A percentile compares a stretch with the other conserved stretches of the same genome.
phyloP scores from a whole-genome alignment of 2,329 filamentous ascomycete species.

The Apiospora phragmitis region DNA sequence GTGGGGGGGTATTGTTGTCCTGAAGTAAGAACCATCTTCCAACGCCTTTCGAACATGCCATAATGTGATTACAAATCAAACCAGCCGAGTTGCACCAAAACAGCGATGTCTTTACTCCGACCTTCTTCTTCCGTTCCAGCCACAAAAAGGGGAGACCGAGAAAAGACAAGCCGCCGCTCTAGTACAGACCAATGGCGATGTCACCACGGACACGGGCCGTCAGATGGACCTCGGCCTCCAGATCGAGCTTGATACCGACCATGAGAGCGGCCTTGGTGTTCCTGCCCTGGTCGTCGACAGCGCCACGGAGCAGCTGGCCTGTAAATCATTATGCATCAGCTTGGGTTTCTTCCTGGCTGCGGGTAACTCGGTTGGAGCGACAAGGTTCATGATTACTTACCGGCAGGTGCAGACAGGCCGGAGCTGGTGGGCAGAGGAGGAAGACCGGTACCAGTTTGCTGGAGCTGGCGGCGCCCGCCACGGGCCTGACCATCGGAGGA shows the following conservation, averaged over 20 bases:
- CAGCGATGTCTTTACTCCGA: neutral
- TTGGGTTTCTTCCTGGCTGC: too few species aligned
- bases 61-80: conserved; percentile 1
- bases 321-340: neutral
- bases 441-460: conserved; percentile 18
- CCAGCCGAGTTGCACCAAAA: neutral
- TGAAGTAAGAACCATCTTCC: conserved; percentile 7
- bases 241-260: conserved; percentile 63
- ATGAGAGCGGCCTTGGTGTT: conserved; percentile 58
- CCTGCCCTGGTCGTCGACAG: conserved; percentile 57
- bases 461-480: conserved; percentile 32
- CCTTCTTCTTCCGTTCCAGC: neutral
- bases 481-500: conserved; percentile 35
- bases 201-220: conserved; percentile 62
- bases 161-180: conserved; percentile 16
- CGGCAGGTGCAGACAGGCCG: conserved; percentile 38
- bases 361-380: neutral
- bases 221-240: conserved; percentile 63
- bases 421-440: conserved; percentile 36
- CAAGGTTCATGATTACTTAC: conserved; percentile 15
- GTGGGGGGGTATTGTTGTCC: neutral
- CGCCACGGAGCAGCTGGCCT: conserved; percentile 58
- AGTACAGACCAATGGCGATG: conserved; percentile 60
- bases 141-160: neutral
- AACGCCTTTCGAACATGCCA: neutral